Evolutionary conservation across 345 rosid genomes (phyloP), one percentile per base, ranked within the genome.

Genomic region (Microcos paniculata): DNA sequence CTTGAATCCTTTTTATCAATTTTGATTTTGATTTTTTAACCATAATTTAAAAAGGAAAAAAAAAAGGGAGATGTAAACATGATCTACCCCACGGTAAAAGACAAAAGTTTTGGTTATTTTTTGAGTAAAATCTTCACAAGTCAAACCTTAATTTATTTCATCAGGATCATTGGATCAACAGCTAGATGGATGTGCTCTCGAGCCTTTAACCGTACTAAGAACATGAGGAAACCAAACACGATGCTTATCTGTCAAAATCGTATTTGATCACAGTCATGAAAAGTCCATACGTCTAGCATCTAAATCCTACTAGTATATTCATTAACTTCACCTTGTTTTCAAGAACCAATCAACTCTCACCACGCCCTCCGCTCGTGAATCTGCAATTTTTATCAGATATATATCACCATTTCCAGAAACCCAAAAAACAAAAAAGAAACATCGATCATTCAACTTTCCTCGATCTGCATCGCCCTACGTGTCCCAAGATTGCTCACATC

Each of bases 331-430:
- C 23, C 46, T 49, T 5, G 51, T 55, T 48, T 64, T 55, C 4
- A 8, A 26, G 6, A 42, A 48, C 76, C 72, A 78, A 75, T 67
- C 56, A 40, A 28, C 19, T 19, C 4, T 26, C 30, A 46, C 23
- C 80, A 76, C 84, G 76, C 21, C 21, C 62, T 1, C 64, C 38
- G 45, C 55, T 75, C 64, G 55, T 58, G 73, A 76, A 42, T 43
- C 72, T 59, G 67, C 48, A 35, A 3, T 16, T 40, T 53, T 71
- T 2, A 14, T 46, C 53, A 2, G 7, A 23, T 31, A 42, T 21
- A 24, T 46, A 52, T 52, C 56, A 19, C 8, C 43, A 40, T 55
- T 52, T 35, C 52, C 7, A 40, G 24, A 67, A 33, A 51, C 45
- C 45, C 45, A 7, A 42, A 42, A 4, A 6, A 14, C 11, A 16